Evolutionary conservation across 2,329 filamentous ascomycete genomes (phyloP), one percentile per base, ranked within the genome.

Genomic region (Phoma sp.): DNA sequence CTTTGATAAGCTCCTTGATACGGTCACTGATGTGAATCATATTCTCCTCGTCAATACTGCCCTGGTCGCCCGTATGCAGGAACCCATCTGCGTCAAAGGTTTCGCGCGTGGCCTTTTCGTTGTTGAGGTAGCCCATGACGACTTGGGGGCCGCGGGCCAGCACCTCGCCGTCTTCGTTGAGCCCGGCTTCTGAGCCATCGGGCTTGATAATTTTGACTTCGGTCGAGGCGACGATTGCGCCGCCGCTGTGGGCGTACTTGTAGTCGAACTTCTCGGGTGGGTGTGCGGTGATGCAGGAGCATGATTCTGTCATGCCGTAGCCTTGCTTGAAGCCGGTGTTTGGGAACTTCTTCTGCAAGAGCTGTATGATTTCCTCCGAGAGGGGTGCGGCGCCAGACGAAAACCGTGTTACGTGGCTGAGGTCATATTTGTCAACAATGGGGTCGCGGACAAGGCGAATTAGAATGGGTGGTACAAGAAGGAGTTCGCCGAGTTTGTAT

Each of bases 1-100:
- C 85, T 66, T 88, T 88, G 71, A 88, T 86, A 78, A 88, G 83
- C 69, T 88, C 86, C 74, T 89, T 89, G 67, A 88, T 84, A 0
- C 85, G 79, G 62, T 88, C 85, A 1, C 79, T 78, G 49, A 87
- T 85, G 23, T 80, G 79, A 9, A 88, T 75, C 58, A 85, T 77
- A 0, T 83, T 84, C 53, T 86, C 79, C 0, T 71, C 65, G 46
- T 86, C 82, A 12, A 88, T 80, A 6, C 74, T 68, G 2, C 84
- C 86, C 34, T 83, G 78, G 47, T 86, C 83, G 0, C 78, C 86
- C 0, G 86, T 89, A 53, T 86, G 83, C 42, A 85, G 65, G 67
- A 78, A 85, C 1, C 81, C 81, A 1, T 82, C 78, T 4, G 56
- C 49, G 40, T 79, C 78, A 37, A 80, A 81, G 0, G 79, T 81